Conservation (phyloP, 805 yeast genomes). For the Starmerella apicola region DNA sequence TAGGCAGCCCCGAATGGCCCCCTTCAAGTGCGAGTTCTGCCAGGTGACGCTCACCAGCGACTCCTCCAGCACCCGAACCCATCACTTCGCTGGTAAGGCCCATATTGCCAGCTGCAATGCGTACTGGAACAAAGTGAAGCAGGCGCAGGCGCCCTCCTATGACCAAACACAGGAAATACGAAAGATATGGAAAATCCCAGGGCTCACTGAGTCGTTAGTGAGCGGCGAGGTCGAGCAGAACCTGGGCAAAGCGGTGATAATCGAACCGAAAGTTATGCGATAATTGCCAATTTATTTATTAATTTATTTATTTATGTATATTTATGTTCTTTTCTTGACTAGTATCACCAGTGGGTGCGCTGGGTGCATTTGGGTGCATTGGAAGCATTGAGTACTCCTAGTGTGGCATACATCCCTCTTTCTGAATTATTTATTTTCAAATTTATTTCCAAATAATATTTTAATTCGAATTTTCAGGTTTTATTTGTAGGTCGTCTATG, state of each 20-base stretch:
- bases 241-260: conserved; percentile 10
- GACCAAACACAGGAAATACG: conserved; percentile 15
- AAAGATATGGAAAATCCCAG: conserved; percentile 13
- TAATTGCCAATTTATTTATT: not conserved
- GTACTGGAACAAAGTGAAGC: conserved; percentile 18
- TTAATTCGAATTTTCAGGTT: too few relatives aligned
- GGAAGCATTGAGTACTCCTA: too few relatives aligned
- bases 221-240: conserved; percentile 7
- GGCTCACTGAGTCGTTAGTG: conserved; percentile 8
- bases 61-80: conserved; percentile 15
- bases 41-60: conserved; percentile 17
- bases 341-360: too few relatives aligned
- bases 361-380: too few relatives aligned
- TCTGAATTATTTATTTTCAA: too few relatives aligned
- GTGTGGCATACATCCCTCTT: too few relatives aligned
- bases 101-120: conserved; percentile 14
- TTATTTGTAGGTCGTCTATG: too few relatives aligned
- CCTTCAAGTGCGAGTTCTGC: conserved; percentile 21
- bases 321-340: not conserved
- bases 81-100: conserved; percentile 19
- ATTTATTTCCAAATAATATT: too few relatives aligned
- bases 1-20: too few relatives aligned
- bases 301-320: not conserved
- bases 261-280: conserved; percentile 5
- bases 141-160: not conserved